phyloP scores from a whole-genome alignment of 129 eudicot genomes.

The Artemisia tridentata region DNA sequence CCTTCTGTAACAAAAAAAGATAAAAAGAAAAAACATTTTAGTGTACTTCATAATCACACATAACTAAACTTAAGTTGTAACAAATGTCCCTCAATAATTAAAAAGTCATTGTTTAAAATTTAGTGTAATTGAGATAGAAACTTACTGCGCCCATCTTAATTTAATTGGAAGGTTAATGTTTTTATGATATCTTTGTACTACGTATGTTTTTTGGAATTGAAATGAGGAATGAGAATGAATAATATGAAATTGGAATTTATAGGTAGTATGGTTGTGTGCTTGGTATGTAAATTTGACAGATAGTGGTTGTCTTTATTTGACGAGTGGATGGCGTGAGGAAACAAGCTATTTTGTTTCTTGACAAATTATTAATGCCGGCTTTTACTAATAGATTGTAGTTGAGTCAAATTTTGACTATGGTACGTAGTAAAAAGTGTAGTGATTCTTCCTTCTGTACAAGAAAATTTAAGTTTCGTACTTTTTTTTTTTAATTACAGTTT shows the following conservation, averaged over 20 bases:
- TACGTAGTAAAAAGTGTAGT: background rate
- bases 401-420: background rate
- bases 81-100: no score
- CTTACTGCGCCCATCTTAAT: conserved; percentile 52
- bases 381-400: background rate
- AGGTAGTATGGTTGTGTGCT: conserved; percentile 1
- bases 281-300: background rate
- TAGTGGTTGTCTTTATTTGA: conserved; percentile 26
- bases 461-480: background rate
- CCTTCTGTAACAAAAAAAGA: conserved; percentile 18
- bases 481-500: no score
- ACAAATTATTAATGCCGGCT: conserved; percentile 11
- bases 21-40: no score
- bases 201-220: background rate
- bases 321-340: conserved; percentile 8
- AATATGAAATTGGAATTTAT: conserved; percentile 30
- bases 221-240: conserved; percentile 28
- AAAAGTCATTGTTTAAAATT: background rate
- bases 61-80: no score
- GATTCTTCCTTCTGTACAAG: no score
- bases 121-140: background rate
- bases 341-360: background rate
- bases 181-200: background rate
- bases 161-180: background rate
- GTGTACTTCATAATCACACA: no score